Base-by-base conservation (phyloP, 2,329 filamentous ascomycete genomes). In the Ceratocystis cubensis region DNA sequence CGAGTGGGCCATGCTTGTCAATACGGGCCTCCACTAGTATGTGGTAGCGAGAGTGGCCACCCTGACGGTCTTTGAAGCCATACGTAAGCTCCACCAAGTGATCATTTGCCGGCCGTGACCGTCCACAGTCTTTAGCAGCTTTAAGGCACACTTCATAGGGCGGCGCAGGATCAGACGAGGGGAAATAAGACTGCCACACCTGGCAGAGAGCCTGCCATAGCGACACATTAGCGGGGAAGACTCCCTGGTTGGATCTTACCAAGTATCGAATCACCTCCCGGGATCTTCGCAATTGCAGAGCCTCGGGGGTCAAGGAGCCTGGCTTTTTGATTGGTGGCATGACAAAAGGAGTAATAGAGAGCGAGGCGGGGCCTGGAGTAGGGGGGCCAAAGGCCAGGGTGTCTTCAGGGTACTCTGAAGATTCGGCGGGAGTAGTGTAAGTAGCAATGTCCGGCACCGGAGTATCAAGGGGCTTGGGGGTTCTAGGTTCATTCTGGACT, bases 221-320 rank as follows among this genome's bases (percentile, higher is more conserved):
- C 2, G 79, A 74, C 50, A 77, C 75, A 28, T 80, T 80, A 17
- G 80, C 79, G 1, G 82, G 80, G 57, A 84, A 80, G 1, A 80
- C 78, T 0, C 81, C 81, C 1, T 71, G 71, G 57, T 75, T 78
- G 30, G 72, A 71, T 50, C 74, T 72, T 13, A 81, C 72, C 8
- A 81, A 72, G 67, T 78, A 75, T 13, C 74, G 70, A 56, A 80
- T 74, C 61, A 80, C 76, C 61, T 76, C 74, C n/a, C 72, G 72
- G 2, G 74, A 73, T 46, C 77, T 75, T 5, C 74, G 71, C 8
- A 68, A 28, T 69, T 72, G 63, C 15, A 68, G 13, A 5, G 73
- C 71, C 5, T 73, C 70, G 41, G 73, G 71, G n/a, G 68, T 69
- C 37, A 76, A 70, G 37, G 74, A 69, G 2, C 72, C 70, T 5